These are phyloP conservation scores for Paramarasmius palmivorus DNA, from an alignment of 1,284 basidiomycete genomes.

Conservation along the genomic window DNA sequence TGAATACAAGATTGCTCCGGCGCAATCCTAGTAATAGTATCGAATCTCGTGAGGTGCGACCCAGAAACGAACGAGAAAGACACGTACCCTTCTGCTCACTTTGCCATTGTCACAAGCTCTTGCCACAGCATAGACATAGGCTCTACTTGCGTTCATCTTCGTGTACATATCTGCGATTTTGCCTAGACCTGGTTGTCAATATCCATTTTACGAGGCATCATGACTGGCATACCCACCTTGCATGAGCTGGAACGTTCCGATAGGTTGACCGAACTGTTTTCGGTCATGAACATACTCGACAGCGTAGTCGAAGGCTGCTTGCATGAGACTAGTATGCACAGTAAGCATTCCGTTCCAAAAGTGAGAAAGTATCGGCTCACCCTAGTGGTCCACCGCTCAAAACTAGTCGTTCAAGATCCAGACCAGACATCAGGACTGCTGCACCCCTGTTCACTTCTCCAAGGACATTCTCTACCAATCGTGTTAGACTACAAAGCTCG, in stretches of 20 bases:
- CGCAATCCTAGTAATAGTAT: conserved; percentile 80
- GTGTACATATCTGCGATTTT: conserved; percentile 96
- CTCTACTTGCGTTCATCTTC: conserved; percentile 83
- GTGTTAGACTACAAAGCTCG: conserved; percentile 7
- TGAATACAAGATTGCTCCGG: conserved; percentile 89
- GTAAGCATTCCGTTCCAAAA: conserved; percentile 5
- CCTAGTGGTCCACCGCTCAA: conserved; percentile 81
- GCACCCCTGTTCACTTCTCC: conserved; percentile 82
- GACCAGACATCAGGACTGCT: conserved; percentile 89
- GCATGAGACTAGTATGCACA: conserved; percentile 74
- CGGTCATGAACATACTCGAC: conserved; percentile 90
- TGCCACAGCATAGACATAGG: conserved; percentile 93
- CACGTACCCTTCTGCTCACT: conserved; percentile 75
- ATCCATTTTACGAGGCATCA: conserved; percentile 1
- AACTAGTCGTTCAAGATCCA: conserved; percentile 91
- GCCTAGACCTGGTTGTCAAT: conserved; percentile 34
- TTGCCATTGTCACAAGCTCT: conserved; percentile 84
- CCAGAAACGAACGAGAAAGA: not conserved
- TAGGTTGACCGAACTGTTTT: conserved; percentile 84
- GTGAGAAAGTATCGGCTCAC: conserved; percentile 26
- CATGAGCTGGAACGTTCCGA: conserved; percentile 95
- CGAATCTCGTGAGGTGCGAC: not conserved
- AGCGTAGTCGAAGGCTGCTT: conserved; percentile 89
- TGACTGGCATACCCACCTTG: conserved; percentile 61
- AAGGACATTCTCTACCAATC: conserved; percentile 74